Conservation (phyloP, 257 asterid genomes). For the Petunia secreta region DNA sequence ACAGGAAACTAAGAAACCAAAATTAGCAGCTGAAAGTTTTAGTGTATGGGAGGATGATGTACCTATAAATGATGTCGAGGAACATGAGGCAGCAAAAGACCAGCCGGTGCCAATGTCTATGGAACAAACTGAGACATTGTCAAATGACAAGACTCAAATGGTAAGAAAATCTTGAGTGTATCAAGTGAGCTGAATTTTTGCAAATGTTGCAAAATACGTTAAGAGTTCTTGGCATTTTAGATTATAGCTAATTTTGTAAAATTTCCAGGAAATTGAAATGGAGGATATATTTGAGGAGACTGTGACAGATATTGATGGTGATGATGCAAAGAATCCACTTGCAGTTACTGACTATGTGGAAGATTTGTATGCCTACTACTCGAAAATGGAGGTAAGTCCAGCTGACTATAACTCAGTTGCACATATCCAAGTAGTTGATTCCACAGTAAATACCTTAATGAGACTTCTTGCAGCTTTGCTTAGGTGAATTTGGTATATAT, state of each 20-base stretch:
- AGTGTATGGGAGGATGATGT: slow-evolving; percentile 57
- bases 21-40: slow-evolving; percentile 32
- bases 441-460: no score
- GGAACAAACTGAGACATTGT: slow-evolving; percentile 57
- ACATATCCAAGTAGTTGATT: background rate
- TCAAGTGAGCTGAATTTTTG: background rate
- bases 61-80: slow-evolving; percentile 53
- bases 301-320: slow-evolving; percentile 63
- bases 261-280: slow-evolving; percentile 79
- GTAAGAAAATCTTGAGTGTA: slow-evolving; percentile 33
- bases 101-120: slow-evolving; percentile 73
- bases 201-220: background rate
- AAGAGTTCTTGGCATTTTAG: background rate
- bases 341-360: slow-evolving; percentile 75
- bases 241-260: background rate
- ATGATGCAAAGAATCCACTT: slow-evolving; percentile 68
- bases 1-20: slow-evolving; percentile 48
- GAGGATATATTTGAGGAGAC: slow-evolving; percentile 83
- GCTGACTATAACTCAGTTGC: background rate
- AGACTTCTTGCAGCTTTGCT: no score
- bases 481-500: background rate
- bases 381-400: slow-evolving; percentile 67
- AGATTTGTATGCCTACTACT: slow-evolving; percentile 71
- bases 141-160: slow-evolving; percentile 50
- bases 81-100: slow-evolving; percentile 48